Evolutionary conservation across 768 basidiomycete genomes (phyloP), one percentile per base, ranked within the genome.

Genomic region (Pleurotus tuoliensis): DNA sequence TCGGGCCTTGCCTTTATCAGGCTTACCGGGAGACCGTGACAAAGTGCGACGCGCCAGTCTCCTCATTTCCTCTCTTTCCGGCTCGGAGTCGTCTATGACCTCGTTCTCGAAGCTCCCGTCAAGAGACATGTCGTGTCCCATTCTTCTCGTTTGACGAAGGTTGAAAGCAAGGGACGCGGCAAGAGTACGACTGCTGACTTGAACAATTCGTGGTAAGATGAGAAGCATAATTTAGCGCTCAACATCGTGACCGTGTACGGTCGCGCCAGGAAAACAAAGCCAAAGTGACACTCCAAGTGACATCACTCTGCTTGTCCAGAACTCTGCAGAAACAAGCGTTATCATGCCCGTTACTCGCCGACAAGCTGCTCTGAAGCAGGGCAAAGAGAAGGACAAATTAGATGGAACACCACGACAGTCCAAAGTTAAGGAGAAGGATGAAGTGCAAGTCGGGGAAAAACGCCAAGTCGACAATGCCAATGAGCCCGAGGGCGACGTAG

Each of bases 51-150:
- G 30, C 30, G 30, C 11, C 0, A 34, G 30, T 34, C 48, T 30
- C 38, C 51, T 37, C 12, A 20, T 41, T 22, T 39, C 24, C 22
- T 53, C 51, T 41, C 51, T 53, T 66, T 90, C 88, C 16, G 86
- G 87, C 66, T 89, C 88, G 0, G 87, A 89, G 68, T 90, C 88
- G 25, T 81, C 83, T 3, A 88, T 78, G 30, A 81, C 60, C 56
- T 83, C 82, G 27, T 63, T 56, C 47, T 55, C 57, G 27, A 55
- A 34, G 45, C 38, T 55, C 9, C 24, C 34, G 39, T 53, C 51
- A 13, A 53, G 30, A 2, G 30, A 22, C 5, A 53, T 11, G 20
- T 22, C 16, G 38, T 40, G 24, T 40, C 16, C 13, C 51, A 53
- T 40, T 13, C 22, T 41, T 39, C 13, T 37, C 8, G 16, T 9